These are phyloP conservation scores for Salix dunnii DNA, from an alignment of 345 rosid species.

Conservation along the genomic window DNA sequence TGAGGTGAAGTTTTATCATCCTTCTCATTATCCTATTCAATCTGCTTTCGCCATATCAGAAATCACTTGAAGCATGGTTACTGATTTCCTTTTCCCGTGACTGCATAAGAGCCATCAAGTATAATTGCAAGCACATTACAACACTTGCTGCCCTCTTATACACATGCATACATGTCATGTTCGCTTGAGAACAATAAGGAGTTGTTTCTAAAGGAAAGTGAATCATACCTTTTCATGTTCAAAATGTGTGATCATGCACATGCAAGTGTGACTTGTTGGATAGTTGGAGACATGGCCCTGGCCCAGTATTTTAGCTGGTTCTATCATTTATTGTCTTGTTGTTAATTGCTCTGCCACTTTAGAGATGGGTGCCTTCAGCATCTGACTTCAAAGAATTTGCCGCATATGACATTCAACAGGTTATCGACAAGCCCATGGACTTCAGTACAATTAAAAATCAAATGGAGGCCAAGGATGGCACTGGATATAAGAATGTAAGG, in stretches of 20 bases:
- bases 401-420: slow-evolving; percentile 26
- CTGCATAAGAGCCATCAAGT: not conserved
- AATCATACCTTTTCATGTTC: not conserved
- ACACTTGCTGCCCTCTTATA: not conserved
- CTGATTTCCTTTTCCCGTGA: not conserved
- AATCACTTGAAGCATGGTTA: not conserved
- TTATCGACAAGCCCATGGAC: slow-evolving; percentile 97
- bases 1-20: slow-evolving; percentile 34
- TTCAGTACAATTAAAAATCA: slow-evolving; percentile 83
- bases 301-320: not conserved
- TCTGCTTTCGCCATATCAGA: not conserved
- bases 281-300: not conserved
- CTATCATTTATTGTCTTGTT: not conserved
- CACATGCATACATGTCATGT: not conserved
- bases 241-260: not conserved
- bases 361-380: not conserved
- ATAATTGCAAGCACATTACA: not conserved
- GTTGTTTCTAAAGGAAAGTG: slow-evolving; percentile 1
- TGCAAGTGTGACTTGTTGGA: not conserved
- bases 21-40: not conserved
- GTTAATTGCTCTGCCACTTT: not conserved
- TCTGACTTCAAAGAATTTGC: not conserved
- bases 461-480: slow-evolving; percentile 90
- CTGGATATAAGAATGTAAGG: slow-evolving; percentile 71
- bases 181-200: not conserved